phyloP scores from a whole-genome alignment of 306 rosid genomes.

The Quercus rubra region DNA sequence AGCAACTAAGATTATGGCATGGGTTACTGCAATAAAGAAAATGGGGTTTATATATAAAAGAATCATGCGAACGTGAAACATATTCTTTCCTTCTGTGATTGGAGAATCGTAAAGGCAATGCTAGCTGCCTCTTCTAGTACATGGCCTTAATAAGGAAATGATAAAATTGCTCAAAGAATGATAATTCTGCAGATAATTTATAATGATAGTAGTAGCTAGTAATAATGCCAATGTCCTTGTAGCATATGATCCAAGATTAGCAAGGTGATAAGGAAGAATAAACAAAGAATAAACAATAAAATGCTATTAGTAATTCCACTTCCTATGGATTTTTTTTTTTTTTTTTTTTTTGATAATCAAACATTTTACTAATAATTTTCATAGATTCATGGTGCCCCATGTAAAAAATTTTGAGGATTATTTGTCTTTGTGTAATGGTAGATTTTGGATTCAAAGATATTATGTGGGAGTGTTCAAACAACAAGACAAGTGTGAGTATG shows the following conservation, averaged over 20 bases:
- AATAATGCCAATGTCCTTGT: conserved; percentile 29
- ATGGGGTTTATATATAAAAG: not conserved
- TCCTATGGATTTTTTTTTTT: too few species aligned
- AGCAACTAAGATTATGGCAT: not conserved
- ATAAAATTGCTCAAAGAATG: not conserved
- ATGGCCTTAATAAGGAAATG: conserved; percentile 4
- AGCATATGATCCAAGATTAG: conserved; percentile 29
- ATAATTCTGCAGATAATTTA: not conserved
- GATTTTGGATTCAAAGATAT: too few species aligned
- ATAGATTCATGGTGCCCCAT: too few species aligned
- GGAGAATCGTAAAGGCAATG: conserved; percentile 47
- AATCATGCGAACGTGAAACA: conserved; percentile 36
- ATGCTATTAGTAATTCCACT: too few species aligned
- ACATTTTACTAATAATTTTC: too few species aligned
- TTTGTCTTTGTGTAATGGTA: too few species aligned
- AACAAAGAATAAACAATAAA: conserved; percentile 25
- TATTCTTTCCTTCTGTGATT: conserved; percentile 44
- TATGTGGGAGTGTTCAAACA: too few species aligned
- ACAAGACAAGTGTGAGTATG: too few species aligned
- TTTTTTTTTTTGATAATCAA: too few species aligned
- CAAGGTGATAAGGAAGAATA: conserved; percentile 35
- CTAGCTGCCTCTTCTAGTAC: conserved; percentile 10
- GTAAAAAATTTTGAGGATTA: too few species aligned
- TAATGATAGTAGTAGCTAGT: not conserved
- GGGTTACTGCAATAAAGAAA: conserved; percentile 9